A percentile compares a stretch with the other conserved stretches of the same genome.
Conservation (phyloP, 2,329 filamentous ascomycete species). For the Acrocalymma vagum region DNA sequence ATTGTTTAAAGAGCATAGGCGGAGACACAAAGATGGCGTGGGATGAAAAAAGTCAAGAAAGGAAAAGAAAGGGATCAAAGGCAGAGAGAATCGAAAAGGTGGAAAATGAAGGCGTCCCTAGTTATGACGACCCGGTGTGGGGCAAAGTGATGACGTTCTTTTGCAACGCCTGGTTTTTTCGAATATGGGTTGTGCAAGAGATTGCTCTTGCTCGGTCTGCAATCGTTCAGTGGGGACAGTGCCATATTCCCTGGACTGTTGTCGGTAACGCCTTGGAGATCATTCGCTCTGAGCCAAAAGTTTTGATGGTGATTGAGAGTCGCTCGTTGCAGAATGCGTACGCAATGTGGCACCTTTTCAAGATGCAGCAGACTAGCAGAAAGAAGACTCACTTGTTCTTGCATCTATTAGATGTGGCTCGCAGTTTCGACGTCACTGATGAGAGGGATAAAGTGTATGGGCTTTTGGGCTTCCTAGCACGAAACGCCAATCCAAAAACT, state of each 20-base stretch:
- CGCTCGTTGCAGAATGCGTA: constrained; percentile 21
- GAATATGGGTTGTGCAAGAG: constrained; percentile 18
- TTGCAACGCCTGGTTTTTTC: constrained; percentile 9
- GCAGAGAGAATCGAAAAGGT: neutral
- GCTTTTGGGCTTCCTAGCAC: constrained; percentile 17
- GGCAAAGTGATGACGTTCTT: constrained; percentile 9
- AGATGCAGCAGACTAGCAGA: neutral
- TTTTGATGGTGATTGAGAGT: constrained; percentile 7
- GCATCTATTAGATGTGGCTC: constrained; percentile 19
- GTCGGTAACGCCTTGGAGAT: constrained; percentile 13
- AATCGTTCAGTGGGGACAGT: constrained; percentile 17
- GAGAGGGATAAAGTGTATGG: constrained; percentile 27
- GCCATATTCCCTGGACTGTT: constrained; percentile 16
- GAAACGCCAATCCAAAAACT: neutral
- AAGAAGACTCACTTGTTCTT: constrained; percentile 13
- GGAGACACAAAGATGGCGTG: too few relatives aligned
- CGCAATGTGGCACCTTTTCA: constrained; percentile 16
- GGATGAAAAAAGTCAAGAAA: constrained; percentile 6
- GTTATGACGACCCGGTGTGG: neutral
- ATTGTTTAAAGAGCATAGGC: too few relatives aligned
- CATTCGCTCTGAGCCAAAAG: constrained; percentile 4
- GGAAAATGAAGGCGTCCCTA: neutral
- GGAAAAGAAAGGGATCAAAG: neutral
- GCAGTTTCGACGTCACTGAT: constrained; percentile 23
- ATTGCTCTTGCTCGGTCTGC: constrained; percentile 21